A percentile compares a stretch with the other conserved stretches of the same genome.
Conservation (phyloP, 805 yeast species). For the Tetrapisispora iriomotensis region DNA sequence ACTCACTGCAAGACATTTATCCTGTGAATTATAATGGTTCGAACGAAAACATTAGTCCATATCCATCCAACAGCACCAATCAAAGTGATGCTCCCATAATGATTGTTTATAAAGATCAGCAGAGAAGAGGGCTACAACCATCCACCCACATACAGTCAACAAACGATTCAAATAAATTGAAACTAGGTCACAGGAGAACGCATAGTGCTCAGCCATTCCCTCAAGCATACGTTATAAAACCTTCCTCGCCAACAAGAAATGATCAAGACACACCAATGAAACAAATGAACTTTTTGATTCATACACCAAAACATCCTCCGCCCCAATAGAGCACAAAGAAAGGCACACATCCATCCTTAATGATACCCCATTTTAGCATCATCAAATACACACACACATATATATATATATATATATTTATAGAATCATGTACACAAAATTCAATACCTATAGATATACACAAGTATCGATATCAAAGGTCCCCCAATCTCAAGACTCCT, state of each 20-base stretch:
- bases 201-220: constrained; percentile 19
- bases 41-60: neutral
- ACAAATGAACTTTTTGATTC: constrained; percentile 25
- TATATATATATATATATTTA: too few species aligned
- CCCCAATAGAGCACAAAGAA: constrained; percentile 14
- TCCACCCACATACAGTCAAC: neutral
- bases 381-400: too few species aligned
- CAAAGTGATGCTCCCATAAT: neutral
- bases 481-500: too few species aligned
- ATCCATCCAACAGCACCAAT: neutral
- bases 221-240: constrained; percentile 4
- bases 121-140: neutral
- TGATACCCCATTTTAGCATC: too few species aligned
- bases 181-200: constrained; percentile 20
- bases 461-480: too few species aligned
- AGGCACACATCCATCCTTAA: too few species aligned
- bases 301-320: constrained; percentile 29
- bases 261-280: constrained; percentile 8
- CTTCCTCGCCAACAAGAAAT: constrained; percentile 2
- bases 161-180: neutral
- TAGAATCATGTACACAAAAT: too few species aligned
- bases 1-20: too few species aligned
- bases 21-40: too few species aligned
- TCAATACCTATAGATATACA: too few species aligned
- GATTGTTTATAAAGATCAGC: neutral